Percentiles rank a stretch among this genome's conserved stretches.
Evolutionary conservation across 139 green algal species (phyloP).

Genomic region (Trebouxia sp.): DNA sequence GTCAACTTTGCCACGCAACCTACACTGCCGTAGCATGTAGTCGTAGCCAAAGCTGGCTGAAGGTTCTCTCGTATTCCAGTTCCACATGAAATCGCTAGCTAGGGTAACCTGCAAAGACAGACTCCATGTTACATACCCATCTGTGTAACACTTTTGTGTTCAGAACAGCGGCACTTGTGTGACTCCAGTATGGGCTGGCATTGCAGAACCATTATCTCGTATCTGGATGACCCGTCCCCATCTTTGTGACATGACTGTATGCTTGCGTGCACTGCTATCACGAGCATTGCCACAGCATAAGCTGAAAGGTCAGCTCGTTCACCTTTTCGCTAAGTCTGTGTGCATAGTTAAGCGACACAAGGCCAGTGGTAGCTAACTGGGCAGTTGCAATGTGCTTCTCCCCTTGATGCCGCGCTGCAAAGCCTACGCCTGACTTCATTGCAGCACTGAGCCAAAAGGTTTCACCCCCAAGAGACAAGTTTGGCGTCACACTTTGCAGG

Average conservation of each 20-base stretch:
- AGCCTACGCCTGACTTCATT: conserved; percentile 70
- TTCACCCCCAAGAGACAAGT: conserved; percentile 81
- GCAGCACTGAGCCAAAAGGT: conserved; percentile 92
- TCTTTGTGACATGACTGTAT: too few species aligned
- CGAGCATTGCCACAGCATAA: neutral
- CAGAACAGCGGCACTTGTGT: too few species aligned
- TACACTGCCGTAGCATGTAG: conserved; percentile 86
- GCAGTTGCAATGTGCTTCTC: conserved; percentile 70
- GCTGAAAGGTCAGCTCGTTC: neutral
- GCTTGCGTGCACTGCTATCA: too few species aligned
- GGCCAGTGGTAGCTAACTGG: conserved; percentile 93
- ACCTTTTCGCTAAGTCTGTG: conserved; percentile 94
- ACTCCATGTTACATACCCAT: neutral
- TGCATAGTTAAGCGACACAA: conserved; percentile 89
- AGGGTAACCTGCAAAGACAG: conserved; percentile 67
- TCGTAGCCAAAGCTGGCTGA: conserved; percentile 95
- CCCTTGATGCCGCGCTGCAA: conserved; percentile 70
- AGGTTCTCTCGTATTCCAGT: conserved; percentile 86
- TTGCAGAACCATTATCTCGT: too few species aligned
- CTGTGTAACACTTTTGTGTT: neutral
- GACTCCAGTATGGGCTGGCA: too few species aligned
- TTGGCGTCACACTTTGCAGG: conserved; percentile 92
- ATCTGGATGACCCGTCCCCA: too few species aligned
- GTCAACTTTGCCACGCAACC: conserved; percentile 79
- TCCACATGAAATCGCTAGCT: conserved; percentile 93